These are phyloP conservation scores for Hydnomerulius pinastri DNA, from an alignment of 768 basidiomycete genomes.

Conservation along the genomic window DNA sequence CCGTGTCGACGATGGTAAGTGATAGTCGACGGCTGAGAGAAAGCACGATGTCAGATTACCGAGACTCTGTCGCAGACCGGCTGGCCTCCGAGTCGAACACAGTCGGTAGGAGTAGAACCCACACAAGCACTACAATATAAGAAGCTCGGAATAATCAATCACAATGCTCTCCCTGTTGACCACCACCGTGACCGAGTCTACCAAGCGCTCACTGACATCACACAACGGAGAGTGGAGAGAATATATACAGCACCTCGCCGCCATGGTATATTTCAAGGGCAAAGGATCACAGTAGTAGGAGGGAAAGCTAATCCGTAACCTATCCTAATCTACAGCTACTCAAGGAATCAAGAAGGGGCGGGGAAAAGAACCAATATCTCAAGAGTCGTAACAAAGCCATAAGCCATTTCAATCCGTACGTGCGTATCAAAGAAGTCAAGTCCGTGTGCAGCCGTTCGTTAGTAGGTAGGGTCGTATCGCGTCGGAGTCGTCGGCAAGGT, in stretches of 20 bases:
- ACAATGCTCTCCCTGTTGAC: too few species aligned
- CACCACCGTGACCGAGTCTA: too few species aligned
- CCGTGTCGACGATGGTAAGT: not conserved
- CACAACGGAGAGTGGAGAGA: not conserved
- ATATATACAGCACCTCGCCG: conserved; percentile 8
- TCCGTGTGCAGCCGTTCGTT: conserved; percentile 23
- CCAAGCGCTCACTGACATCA: too few species aligned
- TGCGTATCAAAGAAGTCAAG: conserved; percentile 11
- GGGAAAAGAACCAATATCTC: not conserved
- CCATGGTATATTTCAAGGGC: conserved; percentile 9
- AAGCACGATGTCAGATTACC: not conserved
- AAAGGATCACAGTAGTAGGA: conserved; percentile 1
- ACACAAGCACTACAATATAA: too few species aligned
- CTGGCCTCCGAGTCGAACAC: not conserved
- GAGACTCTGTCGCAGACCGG: not conserved
- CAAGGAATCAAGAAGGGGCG: conserved; percentile 1
- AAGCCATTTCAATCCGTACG: conserved; percentile 15
- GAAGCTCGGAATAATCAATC: too few species aligned
- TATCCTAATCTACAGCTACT: conserved; percentile 21
- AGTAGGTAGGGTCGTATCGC: conserved; percentile 30
- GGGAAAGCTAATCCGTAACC: conserved; percentile 1
- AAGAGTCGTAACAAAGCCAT: conserved; percentile 6
- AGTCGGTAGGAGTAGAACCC: not conserved
- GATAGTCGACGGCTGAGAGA: not conserved
- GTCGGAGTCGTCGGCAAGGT: conserved; percentile 19